Conservation (phyloP, 1,284 basidiomycete genomes). For the Cryptococcus sp. region DNA sequence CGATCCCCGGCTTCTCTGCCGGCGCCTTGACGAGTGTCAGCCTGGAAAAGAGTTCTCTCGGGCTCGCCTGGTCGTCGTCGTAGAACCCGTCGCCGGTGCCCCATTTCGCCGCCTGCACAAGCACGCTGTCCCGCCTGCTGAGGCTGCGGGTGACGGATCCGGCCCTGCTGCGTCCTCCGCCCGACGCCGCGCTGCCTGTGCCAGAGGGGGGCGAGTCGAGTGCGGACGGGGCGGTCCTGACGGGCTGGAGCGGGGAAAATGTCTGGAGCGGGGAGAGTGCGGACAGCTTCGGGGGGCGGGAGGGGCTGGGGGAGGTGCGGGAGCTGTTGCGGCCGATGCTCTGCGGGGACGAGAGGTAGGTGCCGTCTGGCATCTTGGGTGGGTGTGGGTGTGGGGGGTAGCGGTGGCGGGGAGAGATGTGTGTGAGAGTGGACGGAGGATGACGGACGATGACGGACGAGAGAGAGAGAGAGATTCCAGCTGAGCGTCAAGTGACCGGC, state of each 20-base stretch:
- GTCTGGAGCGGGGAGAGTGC: slow-evolving; percentile 47
- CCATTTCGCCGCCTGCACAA: slow-evolving; percentile 30
- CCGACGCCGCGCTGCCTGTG: slow-evolving; percentile 6
- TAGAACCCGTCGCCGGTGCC: slow-evolving; percentile 12
- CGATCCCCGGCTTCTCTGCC: slow-evolving; percentile 20
- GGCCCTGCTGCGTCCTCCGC: slow-evolving; percentile 15
- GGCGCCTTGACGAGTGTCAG: slow-evolving; percentile 49
- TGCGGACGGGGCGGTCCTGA: slow-evolving; percentile 8
- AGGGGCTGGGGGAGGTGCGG: slow-evolving; percentile 58
- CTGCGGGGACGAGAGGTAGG: slow-evolving; percentile 54
- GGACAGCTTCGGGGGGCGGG: slow-evolving; percentile 37
- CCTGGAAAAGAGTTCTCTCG: slow-evolving; percentile 30
- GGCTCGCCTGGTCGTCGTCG: slow-evolving; percentile 13
- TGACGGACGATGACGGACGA: background rate
- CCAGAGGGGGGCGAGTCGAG: too few relatives aligned
- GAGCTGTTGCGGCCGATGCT: slow-evolving; percentile 53
- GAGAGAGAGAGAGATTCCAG: background rate
- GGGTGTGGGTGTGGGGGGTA: background rate
- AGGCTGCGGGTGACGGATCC: slow-evolving; percentile 31
- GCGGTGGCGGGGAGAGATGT: slow-evolving; percentile 3
- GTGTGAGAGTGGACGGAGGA: background rate
- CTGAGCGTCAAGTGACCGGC: too few relatives aligned
- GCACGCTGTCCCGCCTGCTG: slow-evolving; percentile 35
- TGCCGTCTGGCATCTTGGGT: slow-evolving; percentile 4
- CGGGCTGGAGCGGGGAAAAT: slow-evolving; percentile 39